Evolutionary conservation across 2,329 filamentous ascomycete species (phyloP).

Genomic region (Fusarium succisae): DNA sequence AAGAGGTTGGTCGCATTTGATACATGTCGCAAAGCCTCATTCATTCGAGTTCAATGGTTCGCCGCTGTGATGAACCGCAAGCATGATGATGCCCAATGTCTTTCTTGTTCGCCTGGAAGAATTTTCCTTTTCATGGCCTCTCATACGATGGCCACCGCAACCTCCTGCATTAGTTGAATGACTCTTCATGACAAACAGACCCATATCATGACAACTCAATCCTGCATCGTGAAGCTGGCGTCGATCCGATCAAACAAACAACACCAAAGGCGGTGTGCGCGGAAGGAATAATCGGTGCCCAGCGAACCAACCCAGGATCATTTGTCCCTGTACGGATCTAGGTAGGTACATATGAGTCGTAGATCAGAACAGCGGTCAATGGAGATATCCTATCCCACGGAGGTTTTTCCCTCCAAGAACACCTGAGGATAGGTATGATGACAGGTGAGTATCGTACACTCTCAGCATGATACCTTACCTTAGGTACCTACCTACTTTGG

Average conservation of each 20-base stretch:
- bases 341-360: conserved; percentile 2
- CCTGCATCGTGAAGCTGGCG: conserved; percentile 17
- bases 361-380: conserved; percentile 29
- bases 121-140: neutral
- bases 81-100: neutral
- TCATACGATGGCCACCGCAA: conserved; percentile 18
- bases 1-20: conserved; percentile 3
- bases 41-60: neutral
- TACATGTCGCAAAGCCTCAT: neutral
- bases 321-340: conserved; percentile 8
- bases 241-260: conserved; percentile 14
- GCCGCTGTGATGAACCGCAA: neutral
- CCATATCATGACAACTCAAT: conserved; percentile 27
- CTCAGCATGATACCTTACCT: neutral
- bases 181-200: conserved; percentile 10
- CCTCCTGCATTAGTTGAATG: neutral
- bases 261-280: conserved; percentile 30
- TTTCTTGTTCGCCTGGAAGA: neutral
- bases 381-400: neutral
- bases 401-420: neutral
- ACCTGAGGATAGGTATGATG: neutral
- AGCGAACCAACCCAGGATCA: conserved; percentile 17
- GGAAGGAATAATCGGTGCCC: conserved; percentile 9
- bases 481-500: neutral
- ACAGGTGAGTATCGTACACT: neutral